Base-by-base conservation (phyloP, 2,329 filamentous ascomycete species). In the Calonectria pseudoturangicola region DNA sequence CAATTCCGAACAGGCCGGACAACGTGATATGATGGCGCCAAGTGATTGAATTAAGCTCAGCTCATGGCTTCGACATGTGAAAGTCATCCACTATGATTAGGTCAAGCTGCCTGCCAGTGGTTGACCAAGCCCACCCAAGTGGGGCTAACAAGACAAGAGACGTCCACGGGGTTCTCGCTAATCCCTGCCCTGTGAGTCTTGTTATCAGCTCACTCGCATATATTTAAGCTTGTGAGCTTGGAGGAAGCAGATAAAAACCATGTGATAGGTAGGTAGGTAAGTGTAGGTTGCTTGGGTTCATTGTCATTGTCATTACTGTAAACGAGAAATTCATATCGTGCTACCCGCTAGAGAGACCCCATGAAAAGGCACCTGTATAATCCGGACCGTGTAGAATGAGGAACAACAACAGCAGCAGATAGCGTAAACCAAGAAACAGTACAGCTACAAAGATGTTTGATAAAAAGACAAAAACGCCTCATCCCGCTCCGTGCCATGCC, bases 1-100 rank as follows among this genome's bases (percentile, higher is more conserved):
- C 10, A 48, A 48, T 47, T 39, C 72, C 65, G 65, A 68, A 47
- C 36, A 56, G 33, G n/a, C 70, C 70, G 70, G 48, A 62, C 51
- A 68, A 63, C 65, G 66, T 72, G 70, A 72, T 70, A 16, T 68
- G 62, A 72, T 15, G 33, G 36, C 56, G 65, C 54, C 50, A 68
- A 65, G 66, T 62, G 50, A 72, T 72, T 60, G 41, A 33, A 66
- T 72, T 65, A 36, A 28, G 51, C 66, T 70, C 54, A 70, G 70
- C 25, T 62, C 43, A 33, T 64, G 56, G 50, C 39, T 72, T 65
- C 48, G 60, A 70, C 70, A 72, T 72, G 70, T 72, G 70, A 72
- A 72, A 72, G 66, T 47, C 64, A 33, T 68, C 45, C 51, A 62
- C 70, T 18, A 33, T 41, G 54, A 21, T 54, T 47, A 41, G n/a